Evolutionary conservation across 306 rosid genomes (phyloP).

Genomic region (Prunus mongolica): DNA sequence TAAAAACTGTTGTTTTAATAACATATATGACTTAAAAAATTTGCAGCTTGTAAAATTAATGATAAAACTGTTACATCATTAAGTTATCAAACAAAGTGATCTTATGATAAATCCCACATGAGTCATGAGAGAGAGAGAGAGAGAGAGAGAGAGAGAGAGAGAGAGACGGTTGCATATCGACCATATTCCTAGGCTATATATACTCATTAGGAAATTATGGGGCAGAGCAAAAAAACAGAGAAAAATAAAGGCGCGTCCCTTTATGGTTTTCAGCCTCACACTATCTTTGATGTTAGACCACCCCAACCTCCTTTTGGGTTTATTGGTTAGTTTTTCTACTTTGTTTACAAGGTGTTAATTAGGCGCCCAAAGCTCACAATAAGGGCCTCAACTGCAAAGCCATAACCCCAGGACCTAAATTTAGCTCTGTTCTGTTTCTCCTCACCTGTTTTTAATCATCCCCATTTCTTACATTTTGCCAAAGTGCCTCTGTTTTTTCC

Average conservation of each 20-base stretch:
- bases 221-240: slow-evolving; percentile 4
- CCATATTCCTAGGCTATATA: neutral
- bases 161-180: neutral
- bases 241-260: slow-evolving; percentile 29
- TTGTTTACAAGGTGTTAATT: neutral
- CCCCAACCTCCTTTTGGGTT: neutral
- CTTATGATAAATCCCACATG: no score
- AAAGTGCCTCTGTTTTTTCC: neutral
- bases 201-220: neutral
- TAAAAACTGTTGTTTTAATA: no score
- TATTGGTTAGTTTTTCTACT: neutral
- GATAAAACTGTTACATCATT: no score
- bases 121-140: neutral
- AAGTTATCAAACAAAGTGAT: no score
- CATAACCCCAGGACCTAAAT: neutral
- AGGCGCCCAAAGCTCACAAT: neutral
- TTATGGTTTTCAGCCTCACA: slow-evolving; percentile 3
- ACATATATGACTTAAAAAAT: no score
- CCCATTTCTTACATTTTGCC: no score
- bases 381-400: neutral
- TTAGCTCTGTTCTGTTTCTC: neutral
- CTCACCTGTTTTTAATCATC: neutral
- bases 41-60: no score
- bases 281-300: neutral
- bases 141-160: neutral